phyloP scores from a whole-genome alignment of 192 early-diverging fungal species.

The Coemansia sp. region DNA sequence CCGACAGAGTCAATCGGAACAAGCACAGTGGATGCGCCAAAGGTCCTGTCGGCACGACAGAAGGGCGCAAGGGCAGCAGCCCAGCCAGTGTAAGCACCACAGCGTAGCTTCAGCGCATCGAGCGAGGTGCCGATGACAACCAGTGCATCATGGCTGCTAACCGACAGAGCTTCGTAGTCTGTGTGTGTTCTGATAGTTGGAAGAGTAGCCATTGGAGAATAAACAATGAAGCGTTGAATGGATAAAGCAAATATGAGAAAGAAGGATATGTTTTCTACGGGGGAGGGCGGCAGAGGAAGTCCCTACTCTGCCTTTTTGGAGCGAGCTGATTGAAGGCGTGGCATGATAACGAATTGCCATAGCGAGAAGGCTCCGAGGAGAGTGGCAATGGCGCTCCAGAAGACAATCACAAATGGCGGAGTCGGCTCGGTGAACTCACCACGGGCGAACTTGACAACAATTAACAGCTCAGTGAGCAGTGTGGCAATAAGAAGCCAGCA shows the following conservation, averaged over 20 bases:
- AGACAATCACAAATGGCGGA: slow-evolving; percentile 66
- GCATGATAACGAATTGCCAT: slow-evolving; percentile 66
- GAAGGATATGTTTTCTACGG: neutral
- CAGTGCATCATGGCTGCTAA: slow-evolving; percentile 29
- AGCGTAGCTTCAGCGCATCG: slow-evolving; percentile 5
- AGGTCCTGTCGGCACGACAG: slow-evolving; percentile 37
- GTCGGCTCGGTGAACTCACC: slow-evolving; percentile 83
- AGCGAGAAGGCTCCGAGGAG: slow-evolving; percentile 69
- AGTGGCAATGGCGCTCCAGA: slow-evolving; percentile 69
- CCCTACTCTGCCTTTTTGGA: slow-evolving; percentile 12
- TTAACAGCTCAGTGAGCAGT: slow-evolving; percentile 88
- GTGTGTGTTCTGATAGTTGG: slow-evolving; percentile 25
- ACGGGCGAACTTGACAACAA: slow-evolving; percentile 83
- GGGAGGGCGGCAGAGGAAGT: neutral
- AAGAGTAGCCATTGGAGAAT: slow-evolving; percentile 21
- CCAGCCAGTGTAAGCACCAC: slow-evolving; percentile 3
- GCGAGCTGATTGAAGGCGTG: slow-evolving; percentile 9
- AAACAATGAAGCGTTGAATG: neutral
- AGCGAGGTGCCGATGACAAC: slow-evolving; percentile 31
- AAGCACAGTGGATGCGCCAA: slow-evolving; percentile 31
- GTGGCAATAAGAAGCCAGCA: slow-evolving; percentile 88
- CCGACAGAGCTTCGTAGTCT: slow-evolving; percentile 12
- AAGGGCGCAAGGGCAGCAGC: slow-evolving; percentile 19
- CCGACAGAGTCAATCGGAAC: slow-evolving; percentile 49
- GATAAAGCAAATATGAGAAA: slow-evolving; percentile 6